Conservation (phyloP, 805 yeast species). For the Nakazawaea ambrosiae region DNA sequence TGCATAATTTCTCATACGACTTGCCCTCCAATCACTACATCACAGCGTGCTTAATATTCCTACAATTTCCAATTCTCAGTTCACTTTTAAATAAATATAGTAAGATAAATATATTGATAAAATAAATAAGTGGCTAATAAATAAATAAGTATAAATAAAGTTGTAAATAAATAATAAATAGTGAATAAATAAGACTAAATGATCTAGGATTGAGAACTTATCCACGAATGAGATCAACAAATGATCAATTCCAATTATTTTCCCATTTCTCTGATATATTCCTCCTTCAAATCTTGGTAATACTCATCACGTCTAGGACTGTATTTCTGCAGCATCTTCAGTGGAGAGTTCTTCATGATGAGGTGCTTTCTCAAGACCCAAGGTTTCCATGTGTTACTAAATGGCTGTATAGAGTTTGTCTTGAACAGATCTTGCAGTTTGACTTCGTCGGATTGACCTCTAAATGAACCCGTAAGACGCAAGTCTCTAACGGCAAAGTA, state of each 20-base stretch:
- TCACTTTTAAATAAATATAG: no score
- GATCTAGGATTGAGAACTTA: no score
- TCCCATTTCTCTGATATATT: conserved; percentile 28
- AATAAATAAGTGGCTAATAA: conserved; percentile 1
- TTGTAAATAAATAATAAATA: conserved; percentile 12
- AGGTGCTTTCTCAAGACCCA: conserved; percentile 32
- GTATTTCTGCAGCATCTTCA: conserved; percentile 28
- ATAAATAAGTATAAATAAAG: conserved; percentile 8
- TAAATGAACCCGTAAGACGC: conserved; percentile 64
- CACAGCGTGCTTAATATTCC: no score
- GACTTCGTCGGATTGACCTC: conserved; percentile 63
- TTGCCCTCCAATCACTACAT: no score
- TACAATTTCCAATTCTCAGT: no score
- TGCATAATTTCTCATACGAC: no score
- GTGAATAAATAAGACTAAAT: no score
- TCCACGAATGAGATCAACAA: no score
- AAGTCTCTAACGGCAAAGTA: conserved; percentile 64
- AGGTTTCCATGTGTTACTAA: conserved; percentile 24
- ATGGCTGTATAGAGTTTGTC: conserved; percentile 46
- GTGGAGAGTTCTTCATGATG: conserved; percentile 31
- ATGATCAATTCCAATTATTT: no score
- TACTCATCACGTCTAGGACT: conserved; percentile 23
- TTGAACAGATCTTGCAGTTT: conserved; percentile 74
- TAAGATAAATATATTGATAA: not conserved
- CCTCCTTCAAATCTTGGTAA: conserved; percentile 27